Conservation (phyloP, 192 early-diverging fungal genomes). For the Linderina pennispora region DNA sequence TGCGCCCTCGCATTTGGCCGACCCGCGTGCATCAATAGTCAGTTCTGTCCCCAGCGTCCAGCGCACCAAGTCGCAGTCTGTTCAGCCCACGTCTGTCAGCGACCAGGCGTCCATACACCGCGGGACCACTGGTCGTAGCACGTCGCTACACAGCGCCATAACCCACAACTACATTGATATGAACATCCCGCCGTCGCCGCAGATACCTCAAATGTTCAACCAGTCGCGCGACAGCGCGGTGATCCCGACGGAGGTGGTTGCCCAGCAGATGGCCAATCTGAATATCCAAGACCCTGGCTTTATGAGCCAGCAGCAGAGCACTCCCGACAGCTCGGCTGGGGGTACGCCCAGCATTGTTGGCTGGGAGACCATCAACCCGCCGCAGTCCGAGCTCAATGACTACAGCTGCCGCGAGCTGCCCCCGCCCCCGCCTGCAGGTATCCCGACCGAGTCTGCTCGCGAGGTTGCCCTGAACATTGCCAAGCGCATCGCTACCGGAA, state of each 20-base stretch:
- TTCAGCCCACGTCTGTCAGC: background rate
- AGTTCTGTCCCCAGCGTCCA: background rate
- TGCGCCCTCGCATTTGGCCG: background rate
- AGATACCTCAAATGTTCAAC: background rate
- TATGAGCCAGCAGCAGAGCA: background rate
- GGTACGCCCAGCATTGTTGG: background rate
- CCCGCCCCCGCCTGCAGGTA: constrained; percentile 7
- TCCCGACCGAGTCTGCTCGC: constrained; percentile 1
- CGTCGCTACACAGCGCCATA: background rate
- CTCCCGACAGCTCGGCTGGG: background rate
- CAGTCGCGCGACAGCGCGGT: constrained; percentile 6
- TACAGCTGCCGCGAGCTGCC: constrained; percentile 16
- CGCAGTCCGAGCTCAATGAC: constrained; percentile 2
- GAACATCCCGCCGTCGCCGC: background rate
- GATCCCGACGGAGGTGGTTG: constrained; percentile 1
- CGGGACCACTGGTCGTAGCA: constrained; percentile 1
- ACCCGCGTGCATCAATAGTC: background rate
- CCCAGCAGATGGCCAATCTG: background rate
- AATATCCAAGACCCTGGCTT: background rate
- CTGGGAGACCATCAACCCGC: background rate
- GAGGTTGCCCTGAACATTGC: constrained; percentile 5
- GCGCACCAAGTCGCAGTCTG: constrained; percentile 2
- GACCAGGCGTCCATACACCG: background rate
- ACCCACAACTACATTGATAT: background rate
- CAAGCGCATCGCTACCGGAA: constrained; percentile 5